Evolutionary conservation across 352 stramenopile genomes (phyloP).

Genomic region (Blastocystis sp.): DNA sequence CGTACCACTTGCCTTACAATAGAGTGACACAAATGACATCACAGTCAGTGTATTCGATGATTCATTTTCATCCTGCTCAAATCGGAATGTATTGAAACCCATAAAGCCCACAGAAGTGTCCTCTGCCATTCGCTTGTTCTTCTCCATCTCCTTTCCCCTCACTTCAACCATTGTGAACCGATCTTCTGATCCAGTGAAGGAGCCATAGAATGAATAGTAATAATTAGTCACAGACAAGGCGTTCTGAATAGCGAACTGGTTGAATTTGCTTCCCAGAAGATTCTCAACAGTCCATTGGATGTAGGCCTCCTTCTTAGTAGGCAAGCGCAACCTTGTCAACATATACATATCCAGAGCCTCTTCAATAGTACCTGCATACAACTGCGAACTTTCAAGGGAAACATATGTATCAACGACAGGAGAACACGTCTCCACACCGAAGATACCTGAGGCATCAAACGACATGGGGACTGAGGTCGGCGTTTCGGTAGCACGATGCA

Average conservation of each 20-base stretch:
- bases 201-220: background rate
- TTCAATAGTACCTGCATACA: background rate
- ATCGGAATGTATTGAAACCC: background rate
- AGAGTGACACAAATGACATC: background rate
- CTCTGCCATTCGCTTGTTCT: background rate
- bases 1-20: background rate
- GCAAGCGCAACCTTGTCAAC: background rate
- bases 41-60: background rate
- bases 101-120: background rate
- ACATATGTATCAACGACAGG: background rate
- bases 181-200: background rate
- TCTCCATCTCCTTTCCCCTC: background rate
- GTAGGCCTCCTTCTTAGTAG: background rate
- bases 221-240: background rate
- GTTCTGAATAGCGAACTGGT: background rate
- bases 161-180: background rate
- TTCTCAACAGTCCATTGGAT: slow-evolving; percentile 5
- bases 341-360: background rate
- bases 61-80: background rate
- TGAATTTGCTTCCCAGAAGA: background rate
- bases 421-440: slow-evolving; percentile 20
- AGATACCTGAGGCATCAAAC: background rate
- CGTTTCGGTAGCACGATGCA: background rate
- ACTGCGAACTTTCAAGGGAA: background rate
- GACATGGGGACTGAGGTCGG: background rate